Evolutionary conservation across 768 basidiomycete species (phyloP).

Genomic region (Phanerodontia chrysosporium): DNA sequence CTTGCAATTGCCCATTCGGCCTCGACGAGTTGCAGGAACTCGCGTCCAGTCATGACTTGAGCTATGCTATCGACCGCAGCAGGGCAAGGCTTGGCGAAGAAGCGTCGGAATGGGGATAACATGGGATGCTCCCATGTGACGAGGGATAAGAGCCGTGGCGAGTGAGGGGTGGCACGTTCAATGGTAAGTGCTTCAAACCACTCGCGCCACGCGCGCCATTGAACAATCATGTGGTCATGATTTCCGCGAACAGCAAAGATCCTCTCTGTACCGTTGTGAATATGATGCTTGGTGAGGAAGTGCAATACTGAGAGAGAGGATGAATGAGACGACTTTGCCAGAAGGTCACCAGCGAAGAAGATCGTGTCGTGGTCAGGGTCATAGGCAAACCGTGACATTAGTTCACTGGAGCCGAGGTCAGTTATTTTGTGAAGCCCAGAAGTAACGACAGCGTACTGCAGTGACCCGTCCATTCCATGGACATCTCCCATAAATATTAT

Average conservation of each 20-base stretch:
- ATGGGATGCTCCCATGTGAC: background rate
- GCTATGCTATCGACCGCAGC: slow-evolving; percentile 2
- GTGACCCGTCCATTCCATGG: slow-evolving; percentile 71
- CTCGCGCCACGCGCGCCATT: slow-evolving; percentile 85
- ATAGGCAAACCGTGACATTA: slow-evolving; percentile 63
- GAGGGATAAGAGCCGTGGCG: slow-evolving; percentile 6
- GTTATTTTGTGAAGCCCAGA: too few species aligned
- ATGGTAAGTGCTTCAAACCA: slow-evolving; percentile 51
- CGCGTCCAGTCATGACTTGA: slow-evolving; percentile 20
- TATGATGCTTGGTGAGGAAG: slow-evolving; percentile 56
- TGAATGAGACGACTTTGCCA: slow-evolving; percentile 60
- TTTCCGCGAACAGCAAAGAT: slow-evolving; percentile 88
- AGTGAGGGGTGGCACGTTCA: slow-evolving; percentile 27
- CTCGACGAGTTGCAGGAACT: slow-evolving; percentile 57
- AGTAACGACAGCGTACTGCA: slow-evolving; percentile 61
- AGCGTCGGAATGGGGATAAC: background rate
- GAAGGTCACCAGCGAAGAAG: slow-evolving; percentile 80
- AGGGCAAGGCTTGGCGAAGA: slow-evolving; percentile 1
- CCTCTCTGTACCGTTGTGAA: slow-evolving; percentile 7
- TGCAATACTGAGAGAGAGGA: slow-evolving; percentile 60
- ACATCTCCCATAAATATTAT: slow-evolving; percentile 83
- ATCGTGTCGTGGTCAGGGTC: slow-evolving; percentile 58
- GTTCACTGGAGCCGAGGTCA: too few species aligned
- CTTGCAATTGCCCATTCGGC: slow-evolving; percentile 33
- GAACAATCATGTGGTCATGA: slow-evolving; percentile 87